phyloP scores from a whole-genome alignment of 116 monocot species.

The Phalaenopsis hybrid region DNA sequence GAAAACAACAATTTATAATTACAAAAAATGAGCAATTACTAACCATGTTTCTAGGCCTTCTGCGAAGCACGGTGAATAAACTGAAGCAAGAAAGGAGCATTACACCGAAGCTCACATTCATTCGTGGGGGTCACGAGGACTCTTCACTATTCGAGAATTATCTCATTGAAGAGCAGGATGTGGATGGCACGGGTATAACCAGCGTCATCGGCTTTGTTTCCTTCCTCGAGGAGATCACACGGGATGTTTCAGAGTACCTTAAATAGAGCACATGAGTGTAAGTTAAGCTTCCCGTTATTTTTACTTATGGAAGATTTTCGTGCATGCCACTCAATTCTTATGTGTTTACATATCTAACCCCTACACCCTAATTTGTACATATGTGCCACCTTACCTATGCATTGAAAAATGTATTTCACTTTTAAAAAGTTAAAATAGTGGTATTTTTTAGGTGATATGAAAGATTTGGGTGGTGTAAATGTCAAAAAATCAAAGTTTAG shows the following conservation, averaged over 20 bases:
- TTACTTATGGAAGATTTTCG: too few relatives aligned
- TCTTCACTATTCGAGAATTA: constrained; percentile 70
- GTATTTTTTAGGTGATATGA: too few relatives aligned
- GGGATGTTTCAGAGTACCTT: constrained; percentile 56
- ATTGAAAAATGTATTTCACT: too few relatives aligned
- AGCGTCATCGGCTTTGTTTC: constrained; percentile 68
- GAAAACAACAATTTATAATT: too few relatives aligned
- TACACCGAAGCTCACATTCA: constrained; percentile 82
- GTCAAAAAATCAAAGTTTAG: too few relatives aligned
- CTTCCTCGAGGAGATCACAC: constrained; percentile 69
- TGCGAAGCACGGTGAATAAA: constrained; percentile 69
- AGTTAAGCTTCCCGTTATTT: too few relatives aligned
- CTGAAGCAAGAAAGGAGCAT: constrained; percentile 84
- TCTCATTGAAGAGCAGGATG: constrained; percentile 90
- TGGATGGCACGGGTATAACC: constrained; percentile 45
- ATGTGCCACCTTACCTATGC: too few relatives aligned
- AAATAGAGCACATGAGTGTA: constrained; percentile 18
- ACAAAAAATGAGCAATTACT: background rate
- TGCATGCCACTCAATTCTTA: too few relatives aligned
- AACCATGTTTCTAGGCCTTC: constrained; percentile 31
- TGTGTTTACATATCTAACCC: too few relatives aligned
- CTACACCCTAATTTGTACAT: too few relatives aligned
- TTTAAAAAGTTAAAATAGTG: too few relatives aligned
- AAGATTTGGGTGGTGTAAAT: too few relatives aligned
- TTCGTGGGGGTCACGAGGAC: constrained; percentile 85